Base-by-base conservation (phyloP, 2,329 filamentous ascomycete genomes). In the Penicillium glabrum region DNA sequence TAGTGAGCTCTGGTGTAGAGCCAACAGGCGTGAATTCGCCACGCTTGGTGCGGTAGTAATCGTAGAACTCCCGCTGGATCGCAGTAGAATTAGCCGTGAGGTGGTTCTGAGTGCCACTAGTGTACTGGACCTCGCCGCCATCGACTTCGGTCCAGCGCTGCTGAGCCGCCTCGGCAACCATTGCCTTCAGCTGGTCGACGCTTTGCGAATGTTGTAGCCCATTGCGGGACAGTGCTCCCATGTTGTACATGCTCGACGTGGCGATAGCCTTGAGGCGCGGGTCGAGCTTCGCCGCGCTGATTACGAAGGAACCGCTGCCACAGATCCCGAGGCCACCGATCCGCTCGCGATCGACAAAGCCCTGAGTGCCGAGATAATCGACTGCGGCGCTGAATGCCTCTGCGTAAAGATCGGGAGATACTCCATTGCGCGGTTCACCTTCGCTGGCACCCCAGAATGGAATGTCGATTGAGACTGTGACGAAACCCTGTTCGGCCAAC, bases 1-100 rank as follows among this genome's bases (percentile, higher is more conserved):
- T 75, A 0, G 73, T 73, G 23, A 69, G 59, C 1, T 66, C 39
- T 19, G 54, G 24, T 2, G 57, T 58, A 1, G 63, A 55, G 13
- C 58, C 58, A 16, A 35, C 35, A 11, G 63, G 68, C 5, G 67
- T 69, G 49, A 68, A 66, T 33, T 67, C 65, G 4, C 64, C 70
- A 14, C 70, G 69, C 2, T 43, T n/a, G 7, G 69, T 72, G 46
- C 70, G 69, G 52, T 72, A 73, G 53, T 66, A 72, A 46, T 73
- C 69, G 39, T 61, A 72, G 45, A 71, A 71, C 44, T 72, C 71
- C 19, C 65, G 63, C 5, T 58, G 60, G 7, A 72, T 54, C 0
- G 61, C 39, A 0, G 58, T 51, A 1, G 68, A 53, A 13, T 68
- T 52, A 0, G 57, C 41, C 0, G 67, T 71, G 44, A 71, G 54